Evolutionary conservation across 148 eudicot genomes (phyloP), one percentile per base, ranked within the genome.

Genomic region (Nepenthes mirabilis): DNA sequence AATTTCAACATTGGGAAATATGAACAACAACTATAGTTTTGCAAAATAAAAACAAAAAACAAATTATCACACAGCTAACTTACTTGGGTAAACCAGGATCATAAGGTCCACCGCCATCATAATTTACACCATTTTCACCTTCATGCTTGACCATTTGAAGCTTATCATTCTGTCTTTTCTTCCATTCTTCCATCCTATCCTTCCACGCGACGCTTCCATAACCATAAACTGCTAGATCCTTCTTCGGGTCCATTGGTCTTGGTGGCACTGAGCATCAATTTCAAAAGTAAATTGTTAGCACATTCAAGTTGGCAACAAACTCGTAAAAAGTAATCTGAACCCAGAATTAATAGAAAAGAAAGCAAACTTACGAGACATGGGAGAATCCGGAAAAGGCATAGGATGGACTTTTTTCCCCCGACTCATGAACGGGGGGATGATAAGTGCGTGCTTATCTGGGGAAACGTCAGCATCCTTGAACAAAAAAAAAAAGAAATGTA

Each of bases 171-270:
- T 91, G 97, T 67, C 82, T 73, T 65, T 59, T 88, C 67, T 75
- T 91, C 98, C 98, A 88, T 1, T 83, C 94, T 43, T 88, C 96
- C 94, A 91, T 85, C 60, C 94, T 79, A 55, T 91, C 90, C 70
- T 91, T 91, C 97, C 97, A 88, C 23, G 97, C 84, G 78, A 91
- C 94, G 59, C 84, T 91, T 13, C 97, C 97, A 75, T 91, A 91
- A 37, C 97, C 97, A 70, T 91, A 91, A 36, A 81, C 76, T 14
- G 90, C 93, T 34, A 85, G 70, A 56, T 91, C 96, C 77, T 88
- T 91, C 72, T 82, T 81, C 1, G 94, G 90, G 67, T 81, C 97
- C 97, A 91, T 83, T 10, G 96, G 74, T 57, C 93, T 55, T 32
- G 58, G 58, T 55, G 32, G 58, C 58, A 34, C 58, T 55, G 35